Evolutionary conservation across 306 rosid genomes (phyloP), one percentile per base, ranked within the genome.

Genomic region (Begonia masoniana): DNA sequence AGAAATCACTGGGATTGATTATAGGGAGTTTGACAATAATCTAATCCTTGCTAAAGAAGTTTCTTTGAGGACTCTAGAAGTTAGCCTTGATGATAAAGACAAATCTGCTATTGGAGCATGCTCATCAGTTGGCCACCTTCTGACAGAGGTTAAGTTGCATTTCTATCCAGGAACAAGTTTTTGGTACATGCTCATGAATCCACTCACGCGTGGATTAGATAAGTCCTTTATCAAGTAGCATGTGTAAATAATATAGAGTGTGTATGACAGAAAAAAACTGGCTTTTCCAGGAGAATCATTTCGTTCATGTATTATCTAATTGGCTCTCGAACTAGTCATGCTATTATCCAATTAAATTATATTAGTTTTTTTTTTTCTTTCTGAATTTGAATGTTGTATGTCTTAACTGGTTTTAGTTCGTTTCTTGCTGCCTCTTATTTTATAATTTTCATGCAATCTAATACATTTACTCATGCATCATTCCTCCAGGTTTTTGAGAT

Each of bases 401-500:
- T 31, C 39, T 31, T 31, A 2, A 21, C 24, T 21, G 24, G 24
- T 21, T 21, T 21, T 21, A 21, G 24, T 21, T 21, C 24, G 0
- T 21, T 21, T 21, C 2, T 21, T 21, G 24, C 2, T 21, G 24
- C 24, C 24, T 21, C 24, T 21, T 21, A 21, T 21, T 21, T 21
- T 2, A 21, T 21, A 21, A 21, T 21, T 21, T 21, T 21, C 24
- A 31, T 6, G 9, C 39, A 31, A 31, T 31, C 39, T 31, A 31
- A 31, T 31, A 31, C 39, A 31, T 31, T 31, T 31, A 5, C 39
- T 5, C 39, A 31, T 6, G 7, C 39, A 31, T 31, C 39, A 6
- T 55, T 47, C 13, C n/a, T 63, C 66, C 74, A 91, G 99, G 82
- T 91, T 67, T 91, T 86, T 70, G 96, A 91, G 82, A 63, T 83